phyloP scores from a whole-genome alignment of 2,329 filamentous ascomycete genomes.

The Fusarium drepaniforme region DNA sequence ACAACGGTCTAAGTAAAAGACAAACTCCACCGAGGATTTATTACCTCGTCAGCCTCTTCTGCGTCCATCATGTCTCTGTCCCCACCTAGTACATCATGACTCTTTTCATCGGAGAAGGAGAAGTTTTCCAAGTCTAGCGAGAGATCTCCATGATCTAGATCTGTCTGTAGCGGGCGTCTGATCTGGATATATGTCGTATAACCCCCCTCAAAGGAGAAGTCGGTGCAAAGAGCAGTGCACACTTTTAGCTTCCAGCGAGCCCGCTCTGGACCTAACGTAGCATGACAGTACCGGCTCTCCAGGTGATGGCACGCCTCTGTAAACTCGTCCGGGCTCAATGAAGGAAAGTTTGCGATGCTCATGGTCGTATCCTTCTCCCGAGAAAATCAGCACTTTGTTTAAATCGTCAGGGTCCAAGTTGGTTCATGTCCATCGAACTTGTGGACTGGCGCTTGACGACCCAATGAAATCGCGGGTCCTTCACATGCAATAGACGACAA shows the following conservation, averaged over 20 bases:
- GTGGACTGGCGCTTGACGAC: conserved; percentile 2
- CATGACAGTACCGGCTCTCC: conserved; percentile 69
- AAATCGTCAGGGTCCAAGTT: conserved; percentile 6
- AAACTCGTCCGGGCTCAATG: conserved; percentile 72
- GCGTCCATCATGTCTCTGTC: conserved; percentile 63
- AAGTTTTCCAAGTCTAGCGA: conserved; percentile 60
- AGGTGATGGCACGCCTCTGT: conserved; percentile 72
- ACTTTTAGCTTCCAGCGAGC: conserved; percentile 66
- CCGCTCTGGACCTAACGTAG: conserved; percentile 66
- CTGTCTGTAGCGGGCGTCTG: conserved; percentile 62
- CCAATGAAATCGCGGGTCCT: conserved; percentile 6
- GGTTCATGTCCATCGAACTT: background rate
- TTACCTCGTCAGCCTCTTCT: conserved; percentile 66
- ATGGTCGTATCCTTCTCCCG: conserved; percentile 36
- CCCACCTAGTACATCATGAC: conserved; percentile 37
- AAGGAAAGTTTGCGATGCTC: conserved; percentile 69
- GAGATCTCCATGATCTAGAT: conserved; percentile 59
- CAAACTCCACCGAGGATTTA: conserved; percentile 17
- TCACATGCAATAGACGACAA: background rate
- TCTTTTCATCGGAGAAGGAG: conserved; percentile 52
- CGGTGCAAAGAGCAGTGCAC: conserved; percentile 63
- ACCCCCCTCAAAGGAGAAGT: conserved; percentile 56
- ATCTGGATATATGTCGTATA: conserved; percentile 69
- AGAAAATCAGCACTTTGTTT: background rate
- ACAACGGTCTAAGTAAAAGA: conserved; percentile 16